Base-by-base conservation (phyloP, 495 filamentous ascomycete genomes). In the Hypomontagnella monticulosa region DNA sequence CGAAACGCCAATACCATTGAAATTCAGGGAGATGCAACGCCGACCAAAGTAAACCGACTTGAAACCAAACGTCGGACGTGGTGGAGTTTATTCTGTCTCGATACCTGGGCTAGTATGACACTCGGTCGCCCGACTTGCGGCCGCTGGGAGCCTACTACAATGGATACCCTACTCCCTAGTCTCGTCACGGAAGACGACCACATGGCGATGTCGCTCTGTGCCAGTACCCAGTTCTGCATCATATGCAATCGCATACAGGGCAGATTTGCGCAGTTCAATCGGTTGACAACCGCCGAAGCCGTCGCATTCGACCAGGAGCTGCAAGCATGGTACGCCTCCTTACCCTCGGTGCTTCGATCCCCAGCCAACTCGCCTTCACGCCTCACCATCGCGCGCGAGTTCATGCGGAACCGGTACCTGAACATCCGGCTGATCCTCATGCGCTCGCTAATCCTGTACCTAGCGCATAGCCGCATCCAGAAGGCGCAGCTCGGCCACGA, bases 81-180 rank as follows among this genome's bases (percentile, higher is more conserved):
- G 70, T 73, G 70, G 70, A 64, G 67, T 48, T 41, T 73, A 16
- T 62, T 70, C 42, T 73, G 70, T n/a, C 58, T 70, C 23, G 70
- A 72, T 41, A 70, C 66, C 11, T 72, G 70, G 70, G 66, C 58
- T 33, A 69, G 60, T 23, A 70, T 63, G 62, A 72, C 70, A 4
- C 48, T 69, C 0, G 70, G 70, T 11, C 66, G 70, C 6, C 74
- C 50, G 40, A 66, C 52, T 2, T 69, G 47, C 42, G 61, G 64
- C 23, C 46, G 57, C 51, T 66, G 60, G 73, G 58, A 73, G 47
- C 14, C 34, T 4, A 33, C 34, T 2, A 65, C 69, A 4, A 57
- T 69, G 72, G 56, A 69, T 63, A 65, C 62, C 30, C 19, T 58
- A 37, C 37, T 67, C 43, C 63, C 74, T 41, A 66, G 55, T 63